Conservation (phyloP, 192 early-diverging fungal genomes). For the Mycoemilia scoparia region DNA sequence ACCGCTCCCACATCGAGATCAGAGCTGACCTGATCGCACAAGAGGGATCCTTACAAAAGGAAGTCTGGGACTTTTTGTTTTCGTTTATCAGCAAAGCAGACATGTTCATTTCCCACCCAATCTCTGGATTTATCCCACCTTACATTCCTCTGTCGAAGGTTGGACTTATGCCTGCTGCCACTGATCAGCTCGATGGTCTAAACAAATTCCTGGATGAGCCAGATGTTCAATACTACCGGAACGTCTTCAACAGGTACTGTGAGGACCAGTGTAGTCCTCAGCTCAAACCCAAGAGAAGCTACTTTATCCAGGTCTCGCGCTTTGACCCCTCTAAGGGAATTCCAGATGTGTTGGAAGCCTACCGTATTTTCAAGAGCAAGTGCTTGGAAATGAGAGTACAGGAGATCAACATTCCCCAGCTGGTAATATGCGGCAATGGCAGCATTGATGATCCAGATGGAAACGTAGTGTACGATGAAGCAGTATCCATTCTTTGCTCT, state of each 20-base stretch:
- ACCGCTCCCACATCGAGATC: conserved; percentile 72
- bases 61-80: conserved; percentile 64
- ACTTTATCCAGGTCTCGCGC: conserved; percentile 63
- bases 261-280: conserved; percentile 45
- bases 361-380: conserved; percentile 38
- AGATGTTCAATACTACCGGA: conserved; percentile 44
- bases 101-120: conserved; percentile 65
- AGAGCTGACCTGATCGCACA: conserved; percentile 49
- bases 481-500: conserved; percentile 23
- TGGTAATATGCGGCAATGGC: conserved; percentile 59
- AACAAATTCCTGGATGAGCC: conserved; percentile 45
- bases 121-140: conserved; percentile 51
- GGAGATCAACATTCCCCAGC: conserved; percentile 38
- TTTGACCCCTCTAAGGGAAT: conserved; percentile 80
- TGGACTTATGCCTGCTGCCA: conserved; percentile 50
- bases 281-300: conserved; percentile 41
- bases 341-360: conserved; percentile 50
- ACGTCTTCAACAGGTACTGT: conserved; percentile 61
- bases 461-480: conserved; percentile 40
- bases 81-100: conserved; percentile 50
- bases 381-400: conserved; percentile 23
- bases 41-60: conserved; percentile 44
- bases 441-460: conserved; percentile 76
- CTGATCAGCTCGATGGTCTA: conserved; percentile 65
- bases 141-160: conserved; percentile 45